Evolutionary conservation across 73 alveolate genomes (phyloP), one percentile per base, ranked within the genome.

Genomic region (Paramecium biaurelia): DNA sequence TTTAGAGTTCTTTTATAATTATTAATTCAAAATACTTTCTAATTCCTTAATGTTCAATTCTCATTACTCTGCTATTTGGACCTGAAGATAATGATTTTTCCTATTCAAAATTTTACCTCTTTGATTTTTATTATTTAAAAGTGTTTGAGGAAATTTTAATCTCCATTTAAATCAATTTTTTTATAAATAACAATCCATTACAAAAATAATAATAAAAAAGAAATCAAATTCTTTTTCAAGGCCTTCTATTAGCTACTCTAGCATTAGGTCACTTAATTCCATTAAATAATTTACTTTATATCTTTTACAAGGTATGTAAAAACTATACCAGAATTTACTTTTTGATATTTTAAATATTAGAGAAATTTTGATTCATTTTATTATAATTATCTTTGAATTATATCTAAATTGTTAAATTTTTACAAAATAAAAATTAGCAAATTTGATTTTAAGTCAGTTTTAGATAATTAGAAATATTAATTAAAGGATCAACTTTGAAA

Each of bases 261-360:
- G 68, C 3, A 68, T 42, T 6, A 32, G 30, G 32, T 68, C 93
- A 21, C 84, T 42, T 68, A 68, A 38, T 47, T 68, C 84, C 93
- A 87, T 87, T 45, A 87, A 24, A 42, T 63, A 74, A 34, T 87
- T 85, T 1, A 87, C 67, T 45, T 70, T 7, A 67, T 87, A 9
- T 45, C 58, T 42, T 6, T 7, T 35, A 6, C 9, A 5, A 42
- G 56, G 9, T 42, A 35, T 35, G 43, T 6, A 35, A 4, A 35
- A 35, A 6, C 43, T 35, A 35, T 35, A 4, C 43, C 43, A 35
- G 43, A 35, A 35, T 35, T 6, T 35, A n/a, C n/a, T n/a, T n/a
- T n/a, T n/a, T n/a, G n/a, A n/a, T n/a, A n/a, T n/a, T n/a, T n/a
- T n/a, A n/a, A n/a, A n/a, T n/a, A n/a, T n/a, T n/a, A n/a, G n/a